Conservation (phyloP, 2,329 filamentous ascomycete genomes). For the Neofusicoccum kwambonambiense region DNA sequence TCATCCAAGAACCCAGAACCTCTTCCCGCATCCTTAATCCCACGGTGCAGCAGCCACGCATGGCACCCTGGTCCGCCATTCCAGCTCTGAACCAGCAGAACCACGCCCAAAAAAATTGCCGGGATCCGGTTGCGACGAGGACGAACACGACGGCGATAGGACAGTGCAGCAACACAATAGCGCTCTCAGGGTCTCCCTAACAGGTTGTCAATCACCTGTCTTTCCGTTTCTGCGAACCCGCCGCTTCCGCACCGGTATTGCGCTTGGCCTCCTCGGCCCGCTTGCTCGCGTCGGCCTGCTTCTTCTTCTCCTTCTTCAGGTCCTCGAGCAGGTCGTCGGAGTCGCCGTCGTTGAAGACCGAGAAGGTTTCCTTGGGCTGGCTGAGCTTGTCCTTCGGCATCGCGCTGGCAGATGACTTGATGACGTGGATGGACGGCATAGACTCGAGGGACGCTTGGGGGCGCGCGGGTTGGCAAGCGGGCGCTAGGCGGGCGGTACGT, state of each 20-base stretch:
- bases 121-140: too few species aligned
- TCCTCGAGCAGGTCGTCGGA: conserved; percentile 11
- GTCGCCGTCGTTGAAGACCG: conserved; percentile 14
- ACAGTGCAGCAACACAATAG: too few species aligned
- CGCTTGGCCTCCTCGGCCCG: not conserved
- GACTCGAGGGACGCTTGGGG: not conserved
- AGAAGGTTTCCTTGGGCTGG: conserved; percentile 14
- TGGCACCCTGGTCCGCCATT: too few species aligned
- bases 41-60: too few species aligned
- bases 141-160: too few species aligned
- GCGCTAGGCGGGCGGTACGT: not conserved
- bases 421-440: conserved; percentile 14
- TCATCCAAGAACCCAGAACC: too few species aligned
- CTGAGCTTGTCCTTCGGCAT: conserved; percentile 13
- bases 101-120: too few species aligned
- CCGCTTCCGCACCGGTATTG: not conserved
- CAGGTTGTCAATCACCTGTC: too few species aligned
- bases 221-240: not conserved
- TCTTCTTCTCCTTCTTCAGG: conserved; percentile 10
- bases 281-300: not conserved
- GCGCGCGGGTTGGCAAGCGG: not conserved
- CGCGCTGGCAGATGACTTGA: not conserved
- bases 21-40: too few species aligned
- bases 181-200: too few species aligned
- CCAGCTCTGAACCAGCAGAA: too few species aligned